Evolutionary conservation across 768 basidiomycete species (phyloP).

Genomic region (Cytidiella melzeri): DNA sequence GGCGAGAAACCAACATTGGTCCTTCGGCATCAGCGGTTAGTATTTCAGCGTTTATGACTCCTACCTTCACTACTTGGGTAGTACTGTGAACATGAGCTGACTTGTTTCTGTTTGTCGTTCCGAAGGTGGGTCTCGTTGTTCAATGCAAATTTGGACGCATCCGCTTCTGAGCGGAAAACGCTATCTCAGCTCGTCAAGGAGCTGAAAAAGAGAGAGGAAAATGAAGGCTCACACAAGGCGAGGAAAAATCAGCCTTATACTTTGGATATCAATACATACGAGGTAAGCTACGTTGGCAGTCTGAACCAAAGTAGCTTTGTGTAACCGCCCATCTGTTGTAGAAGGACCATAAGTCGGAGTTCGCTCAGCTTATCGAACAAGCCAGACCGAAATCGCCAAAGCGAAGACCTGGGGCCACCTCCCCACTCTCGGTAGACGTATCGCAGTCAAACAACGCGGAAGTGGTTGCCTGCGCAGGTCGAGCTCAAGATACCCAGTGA

Average conservation of each 20-base stretch:
- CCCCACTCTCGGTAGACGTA: too few relatives aligned
- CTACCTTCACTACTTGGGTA: too few relatives aligned
- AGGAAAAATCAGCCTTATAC: constrained; percentile 34
- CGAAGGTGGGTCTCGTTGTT: constrained; percentile 62
- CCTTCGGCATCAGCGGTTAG: constrained; percentile 58
- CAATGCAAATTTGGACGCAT: constrained; percentile 67
- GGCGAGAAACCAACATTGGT: constrained; percentile 50
- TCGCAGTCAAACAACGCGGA: too few relatives aligned
- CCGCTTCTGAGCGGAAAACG: constrained; percentile 37
- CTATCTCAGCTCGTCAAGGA: constrained; percentile 43
- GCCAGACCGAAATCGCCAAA: constrained; percentile 24
- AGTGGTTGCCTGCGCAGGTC: too few relatives aligned
- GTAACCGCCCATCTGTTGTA: constrained; percentile 8
- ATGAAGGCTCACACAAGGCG: constrained; percentile 24
- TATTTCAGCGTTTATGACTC: constrained; percentile 8
- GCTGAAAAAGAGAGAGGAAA: constrained; percentile 54
- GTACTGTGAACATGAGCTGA: too few relatives aligned
- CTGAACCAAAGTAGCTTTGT: background rate
- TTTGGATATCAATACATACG: constrained; percentile 16
- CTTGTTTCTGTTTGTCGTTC: background rate
- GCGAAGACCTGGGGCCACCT: too few relatives aligned
- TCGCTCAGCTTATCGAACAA: constrained; percentile 28
- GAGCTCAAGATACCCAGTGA: too few relatives aligned
- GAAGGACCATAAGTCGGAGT: constrained; percentile 26
- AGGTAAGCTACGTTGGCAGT: constrained; percentile 18